A percentile compares a stretch with the other conserved stretches of the same genome.
Evolutionary conservation across 768 basidiomycete genomes (phyloP).

Genomic region (Rhizopogon vinicolor): DNA sequence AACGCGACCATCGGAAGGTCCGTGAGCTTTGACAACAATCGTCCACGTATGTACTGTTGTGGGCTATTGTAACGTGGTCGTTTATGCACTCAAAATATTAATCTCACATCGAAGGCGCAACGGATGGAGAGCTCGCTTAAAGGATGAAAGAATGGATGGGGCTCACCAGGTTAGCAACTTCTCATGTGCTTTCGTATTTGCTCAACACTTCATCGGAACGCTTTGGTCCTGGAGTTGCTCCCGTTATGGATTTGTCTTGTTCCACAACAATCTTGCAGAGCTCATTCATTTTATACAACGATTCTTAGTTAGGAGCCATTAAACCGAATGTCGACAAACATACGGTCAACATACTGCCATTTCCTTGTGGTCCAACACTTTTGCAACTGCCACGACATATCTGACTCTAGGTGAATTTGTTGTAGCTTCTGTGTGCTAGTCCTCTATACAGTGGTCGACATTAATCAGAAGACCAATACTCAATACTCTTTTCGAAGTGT

Average conservation of each 20-base stretch:
- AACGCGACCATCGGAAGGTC: not conserved
- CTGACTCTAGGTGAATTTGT: not conserved
- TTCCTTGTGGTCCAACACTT: not conserved
- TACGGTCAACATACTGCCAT: not conserved
- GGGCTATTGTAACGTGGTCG: not conserved
- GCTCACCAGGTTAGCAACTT: conserved; percentile 1
- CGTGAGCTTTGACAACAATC: conserved; percentile 3
- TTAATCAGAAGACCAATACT: not conserved
- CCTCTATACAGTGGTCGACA: not conserved
- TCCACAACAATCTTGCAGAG: not conserved
- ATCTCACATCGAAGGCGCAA: not conserved
- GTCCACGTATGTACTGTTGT: too few relatives aligned
- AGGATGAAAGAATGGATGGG: conserved; percentile 3
- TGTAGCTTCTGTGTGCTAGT: not conserved
- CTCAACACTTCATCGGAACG: not conserved
- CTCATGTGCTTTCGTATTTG: not conserved
- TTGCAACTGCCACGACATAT: not conserved
- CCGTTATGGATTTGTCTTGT: not conserved
- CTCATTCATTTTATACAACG: not conserved
- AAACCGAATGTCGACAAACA: not conserved
- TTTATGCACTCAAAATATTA: not conserved
- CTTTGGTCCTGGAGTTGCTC: not conserved
- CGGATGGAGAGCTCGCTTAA: not conserved
- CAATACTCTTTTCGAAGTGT: not conserved
- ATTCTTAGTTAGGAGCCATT: conserved; percentile 1